These are phyloP conservation scores for Pseudocercospora macadamiae DNA, from an alignment of 2,329 filamentous ascomycete genomes.

Conservation along the genomic window DNA sequence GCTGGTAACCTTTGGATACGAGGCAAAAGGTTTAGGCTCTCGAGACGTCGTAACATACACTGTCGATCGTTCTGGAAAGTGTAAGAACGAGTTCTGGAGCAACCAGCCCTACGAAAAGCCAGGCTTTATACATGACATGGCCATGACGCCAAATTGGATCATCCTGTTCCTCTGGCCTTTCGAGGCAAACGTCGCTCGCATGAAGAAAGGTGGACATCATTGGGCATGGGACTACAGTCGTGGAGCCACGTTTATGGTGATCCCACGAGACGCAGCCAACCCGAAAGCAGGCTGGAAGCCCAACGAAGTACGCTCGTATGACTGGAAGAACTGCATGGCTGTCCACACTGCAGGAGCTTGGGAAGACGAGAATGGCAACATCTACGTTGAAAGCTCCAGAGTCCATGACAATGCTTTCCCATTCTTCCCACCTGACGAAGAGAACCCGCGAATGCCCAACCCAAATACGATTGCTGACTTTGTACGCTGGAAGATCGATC, in stretches of 20 bases:
- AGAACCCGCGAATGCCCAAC: conserved; percentile 27
- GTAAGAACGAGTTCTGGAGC: conserved; percentile 46
- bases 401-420: conserved; percentile 48
- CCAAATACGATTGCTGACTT: conserved; percentile 46
- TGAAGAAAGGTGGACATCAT: conserved; percentile 45
- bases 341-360: conserved; percentile 49
- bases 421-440: conserved; percentile 46
- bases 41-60: conserved; percentile 47
- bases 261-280: conserved; percentile 26
- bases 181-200: conserved; percentile 39
- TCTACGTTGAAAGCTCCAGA: conserved; percentile 43
- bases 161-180: conserved; percentile 44
- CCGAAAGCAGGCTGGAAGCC: conserved; percentile 24
- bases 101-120: conserved; percentile 39
- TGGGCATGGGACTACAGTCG: conserved; percentile 42
- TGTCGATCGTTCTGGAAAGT: conserved; percentile 42
- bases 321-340: conserved; percentile 39
- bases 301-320: conserved; percentile 22
- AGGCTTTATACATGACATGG: conserved; percentile 46
- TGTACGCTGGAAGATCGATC: conserved; percentile 49
- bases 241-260: conserved; percentile 32
- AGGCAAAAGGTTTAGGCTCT: conserved; percentile 41
- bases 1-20: conserved; percentile 47
- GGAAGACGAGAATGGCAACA: conserved; percentile 43
- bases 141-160: conserved; percentile 44